Percentiles rank a stretch among this genome's conserved stretches.
Conservation (phyloP, 352 stramenopile species). For the Globisporangium iwayamae region DNA sequence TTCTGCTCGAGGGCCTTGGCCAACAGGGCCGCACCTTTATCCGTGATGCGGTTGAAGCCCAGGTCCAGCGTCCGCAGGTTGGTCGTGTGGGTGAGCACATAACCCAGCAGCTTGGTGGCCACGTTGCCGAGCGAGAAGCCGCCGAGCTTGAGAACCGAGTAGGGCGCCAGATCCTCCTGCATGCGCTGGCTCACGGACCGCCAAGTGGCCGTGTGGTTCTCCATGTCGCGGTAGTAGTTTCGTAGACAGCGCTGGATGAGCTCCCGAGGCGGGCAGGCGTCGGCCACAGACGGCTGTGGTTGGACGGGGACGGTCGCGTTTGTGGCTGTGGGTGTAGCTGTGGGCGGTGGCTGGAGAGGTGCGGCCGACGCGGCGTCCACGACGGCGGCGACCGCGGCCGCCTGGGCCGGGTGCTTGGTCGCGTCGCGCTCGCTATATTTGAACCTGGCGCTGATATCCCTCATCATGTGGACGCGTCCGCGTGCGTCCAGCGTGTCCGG, state of each 20-base stretch:
- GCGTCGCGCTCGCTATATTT: slow-evolving; percentile 56
- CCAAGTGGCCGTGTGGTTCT: slow-evolving; percentile 23
- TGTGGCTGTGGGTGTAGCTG: neutral
- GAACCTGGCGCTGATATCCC: slow-evolving; percentile 63
- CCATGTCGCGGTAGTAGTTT: slow-evolving; percentile 49
- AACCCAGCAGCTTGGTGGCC: slow-evolving; percentile 49
- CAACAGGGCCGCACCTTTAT: slow-evolving; percentile 55
- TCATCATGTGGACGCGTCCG: slow-evolving; percentile 32
- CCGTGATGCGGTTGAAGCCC: slow-evolving; percentile 77
- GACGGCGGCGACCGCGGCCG: slow-evolving; percentile 1
- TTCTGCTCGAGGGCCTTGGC: slow-evolving; percentile 59
- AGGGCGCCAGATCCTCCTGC: slow-evolving; percentile 49
- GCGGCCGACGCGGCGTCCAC: slow-evolving; percentile 2
- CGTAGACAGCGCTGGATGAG: slow-evolving; percentile 60
- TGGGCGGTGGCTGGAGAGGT: neutral
- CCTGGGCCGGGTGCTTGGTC: slow-evolving; percentile 8
- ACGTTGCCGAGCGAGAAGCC: slow-evolving; percentile 74
- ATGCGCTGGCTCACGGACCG: slow-evolving; percentile 44
- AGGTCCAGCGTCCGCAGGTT: slow-evolving; percentile 66
- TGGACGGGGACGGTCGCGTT: neutral
- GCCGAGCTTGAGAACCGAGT: slow-evolving; percentile 70
- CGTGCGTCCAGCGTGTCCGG: neutral
- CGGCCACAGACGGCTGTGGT: neutral
- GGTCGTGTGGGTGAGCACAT: slow-evolving; percentile 39
- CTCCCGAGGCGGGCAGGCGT: slow-evolving; percentile 47